Evolutionary conservation across 192 early-diverging fungal genomes (phyloP), one percentile per base, ranked within the genome.

Genomic region (Coemansia sp.): DNA sequence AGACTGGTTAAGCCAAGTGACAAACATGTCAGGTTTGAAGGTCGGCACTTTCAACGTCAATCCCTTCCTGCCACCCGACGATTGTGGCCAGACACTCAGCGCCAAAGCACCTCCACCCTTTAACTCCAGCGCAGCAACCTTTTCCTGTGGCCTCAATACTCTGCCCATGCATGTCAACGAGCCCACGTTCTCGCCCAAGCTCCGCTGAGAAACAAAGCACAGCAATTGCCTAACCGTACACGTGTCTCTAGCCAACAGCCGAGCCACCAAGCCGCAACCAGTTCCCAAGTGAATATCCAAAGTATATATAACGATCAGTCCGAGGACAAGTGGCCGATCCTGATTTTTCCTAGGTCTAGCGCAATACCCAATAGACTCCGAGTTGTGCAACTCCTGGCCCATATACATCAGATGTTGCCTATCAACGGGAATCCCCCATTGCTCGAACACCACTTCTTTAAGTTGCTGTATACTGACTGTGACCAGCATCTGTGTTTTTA

Each of bases 401-500:
- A 20, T n/a, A 16, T 37, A 58, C 7, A 58, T 21, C 9, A 58
- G 33, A 18, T 58, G 56, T 3, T 58, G 56, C 36, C 18, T 37
- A 16, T 58, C 34, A 9, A 58, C 28, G 8, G 56, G 12, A 7
- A 58, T 37, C 1, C 56, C 34, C 1, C 56, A 58, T 37, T 58
- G 4, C 12, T 58, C 56, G 16, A 18, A 58, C 12, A 58, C 21
- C 3, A 58, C 20, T 18, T n/a, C 35, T 34, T 58, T 58, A 21
- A 58, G 10, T 21, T 58, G 35, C 7, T 23, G 33, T 16, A 58
- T 58, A 8, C 56, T 58, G 35, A 58, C 20, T 21, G 56, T 58
- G 31, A 36, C 56, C 56, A 58, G 33, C 56, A 58, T 5, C 18
- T 36, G 31, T 58, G 37, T 18, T 18, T 37, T 58, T 58, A 58